A percentile compares a stretch with the other conserved stretches of the same genome.
These are phyloP conservation scores for Podaxis rugospora DNA, from an alignment of 768 basidiomycete genomes.

Conservation along the genomic window DNA sequence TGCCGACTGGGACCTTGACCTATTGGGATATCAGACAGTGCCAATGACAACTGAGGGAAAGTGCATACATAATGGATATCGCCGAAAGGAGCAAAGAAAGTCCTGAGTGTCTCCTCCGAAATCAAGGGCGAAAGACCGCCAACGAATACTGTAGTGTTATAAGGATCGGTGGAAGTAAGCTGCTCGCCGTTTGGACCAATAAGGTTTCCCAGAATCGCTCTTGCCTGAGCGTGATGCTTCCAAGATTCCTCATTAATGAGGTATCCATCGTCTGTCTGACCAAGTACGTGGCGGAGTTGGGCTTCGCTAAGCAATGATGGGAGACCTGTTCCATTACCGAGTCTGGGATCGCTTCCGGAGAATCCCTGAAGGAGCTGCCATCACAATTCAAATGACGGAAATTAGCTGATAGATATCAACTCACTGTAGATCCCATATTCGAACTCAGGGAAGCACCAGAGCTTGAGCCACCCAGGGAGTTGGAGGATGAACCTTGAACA, in stretches of 20 bases:
- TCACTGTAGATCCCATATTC: slow-evolving; percentile 33
- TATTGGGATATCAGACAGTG: slow-evolving; percentile 21
- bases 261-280: slow-evolving; percentile 20
- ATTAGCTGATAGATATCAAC: background rate
- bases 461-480: slow-evolving; percentile 46
- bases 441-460: slow-evolving; percentile 53
- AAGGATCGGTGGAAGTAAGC: slow-evolving; percentile 87
- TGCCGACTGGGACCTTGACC: slow-evolving; percentile 96
- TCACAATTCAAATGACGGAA: background rate
- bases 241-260: slow-evolving; percentile 67
- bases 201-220: slow-evolving; percentile 76
- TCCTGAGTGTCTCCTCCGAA: slow-evolving; percentile 85
- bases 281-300: slow-evolving; percentile 25
- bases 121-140: slow-evolving; percentile 87
- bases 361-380: slow-evolving; percentile 19
- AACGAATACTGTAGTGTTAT: slow-evolving; percentile 94
- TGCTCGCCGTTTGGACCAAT: slow-evolving; percentile 87
- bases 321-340: slow-evolving; percentile 27
- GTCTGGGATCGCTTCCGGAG: slow-evolving; percentile 39
- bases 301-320: slow-evolving; percentile 39
- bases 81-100: slow-evolving; percentile 90
- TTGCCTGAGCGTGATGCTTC: slow-evolving; percentile 82
- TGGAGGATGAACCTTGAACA: slow-evolving; percentile 39
- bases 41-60: background rate
- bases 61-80: slow-evolving; percentile 83